Evolutionary conservation across 2,329 filamentous ascomycete species (phyloP), one percentile per base, ranked within the genome.

Genomic region (Trichoderma afroharzianum): DNA sequence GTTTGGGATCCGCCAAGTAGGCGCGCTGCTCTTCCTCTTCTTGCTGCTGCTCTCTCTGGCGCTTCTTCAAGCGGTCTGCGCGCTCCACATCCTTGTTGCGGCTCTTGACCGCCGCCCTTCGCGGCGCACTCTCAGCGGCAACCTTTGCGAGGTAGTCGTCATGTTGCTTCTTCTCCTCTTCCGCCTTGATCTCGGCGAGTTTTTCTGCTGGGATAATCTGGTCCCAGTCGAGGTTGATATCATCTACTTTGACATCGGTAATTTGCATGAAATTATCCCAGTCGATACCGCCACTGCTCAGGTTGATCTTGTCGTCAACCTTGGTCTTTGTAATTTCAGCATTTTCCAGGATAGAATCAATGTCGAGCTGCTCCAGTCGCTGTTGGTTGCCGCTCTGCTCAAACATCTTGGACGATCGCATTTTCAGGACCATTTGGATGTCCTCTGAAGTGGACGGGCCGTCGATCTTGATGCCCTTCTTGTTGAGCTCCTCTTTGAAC

Each of bases 361-460:
- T 98, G 80, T 99, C 96, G 28, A 99, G 90, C 81, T 98, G 94
- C 82, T 99, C 96, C 6, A 99, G 87, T 79, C 97, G 96, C 83
- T 95, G 92, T 81, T 99, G 96, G 79, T 99, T 99, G 72, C 94
- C 93, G 12, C 93, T 96, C 80, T 98, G 95, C 82, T 98, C 95
- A 76, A 99, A 99, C 92, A 99, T 97, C 82, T 96, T 97, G 79
- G 98, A 96, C n/a, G 96, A 97, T 76, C 96, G 92, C 82, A 95
- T 94, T 84, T 98, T 98, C 78, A 99, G 88, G 72, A 99, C 97
- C 81, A 93, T 93, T 74, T 96, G 97, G 75, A 98, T 98, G 78
- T 98, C 96, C 75, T 97, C 95, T 1, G 93, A 93, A 3, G 94
- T 97, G 72, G 91, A 95, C 8, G 95, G 95, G 76, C 97, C 95